Evolutionary conservation across 805 yeast genomes (phyloP).

Genomic region (Metschnikowia shivogae): DNA sequence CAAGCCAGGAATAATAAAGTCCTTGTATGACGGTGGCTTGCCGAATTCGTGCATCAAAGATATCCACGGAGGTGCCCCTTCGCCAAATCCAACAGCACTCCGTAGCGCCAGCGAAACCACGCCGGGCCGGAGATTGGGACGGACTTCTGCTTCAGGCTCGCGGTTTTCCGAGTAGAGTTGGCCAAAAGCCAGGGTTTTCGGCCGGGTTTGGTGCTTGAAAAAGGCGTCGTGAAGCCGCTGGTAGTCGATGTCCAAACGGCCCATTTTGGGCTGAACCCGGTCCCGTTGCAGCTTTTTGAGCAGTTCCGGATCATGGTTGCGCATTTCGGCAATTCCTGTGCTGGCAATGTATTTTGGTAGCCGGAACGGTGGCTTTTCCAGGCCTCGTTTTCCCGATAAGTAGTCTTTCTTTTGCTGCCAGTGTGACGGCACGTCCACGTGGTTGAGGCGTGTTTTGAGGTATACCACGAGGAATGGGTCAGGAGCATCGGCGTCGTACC

Average conservation of each 20-base stretch:
- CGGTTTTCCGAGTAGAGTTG: constrained; percentile 78
- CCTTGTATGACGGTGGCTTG: constrained; percentile 78
- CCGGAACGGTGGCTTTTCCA: constrained; percentile 67
- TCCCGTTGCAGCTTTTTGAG: constrained; percentile 75
- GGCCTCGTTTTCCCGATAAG: constrained; percentile 58
- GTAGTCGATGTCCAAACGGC: constrained; percentile 80
- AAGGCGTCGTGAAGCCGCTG: constrained; percentile 80
- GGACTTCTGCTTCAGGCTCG: constrained; percentile 31
- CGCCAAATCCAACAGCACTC: constrained; percentile 62
- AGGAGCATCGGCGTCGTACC: constrained; percentile 82
- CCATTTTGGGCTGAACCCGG: constrained; percentile 85
- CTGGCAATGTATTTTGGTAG: constrained; percentile 73
- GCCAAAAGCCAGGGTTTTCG: constrained; percentile 64
- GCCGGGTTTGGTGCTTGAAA: constrained; percentile 75
- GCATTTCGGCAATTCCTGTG: constrained; percentile 86
- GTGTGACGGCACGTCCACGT: constrained; percentile 74
- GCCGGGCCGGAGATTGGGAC: constrained; percentile 58
- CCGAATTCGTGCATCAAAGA: constrained; percentile 64
- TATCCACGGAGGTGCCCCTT: constrained; percentile 66
- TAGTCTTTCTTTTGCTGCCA: constrained; percentile 82
- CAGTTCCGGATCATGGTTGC: constrained; percentile 59
- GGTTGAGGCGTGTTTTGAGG: constrained; percentile 62
- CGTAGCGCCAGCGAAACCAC: constrained; percentile 56
- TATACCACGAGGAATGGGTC: constrained; percentile 67
- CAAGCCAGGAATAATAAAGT: constrained; percentile 51